Percentiles rank a stretch among this genome's conserved stretches.
phyloP scores from a whole-genome alignment of 176 grass and related monocot genomes.

The Eremochloa ophiuroides region DNA sequence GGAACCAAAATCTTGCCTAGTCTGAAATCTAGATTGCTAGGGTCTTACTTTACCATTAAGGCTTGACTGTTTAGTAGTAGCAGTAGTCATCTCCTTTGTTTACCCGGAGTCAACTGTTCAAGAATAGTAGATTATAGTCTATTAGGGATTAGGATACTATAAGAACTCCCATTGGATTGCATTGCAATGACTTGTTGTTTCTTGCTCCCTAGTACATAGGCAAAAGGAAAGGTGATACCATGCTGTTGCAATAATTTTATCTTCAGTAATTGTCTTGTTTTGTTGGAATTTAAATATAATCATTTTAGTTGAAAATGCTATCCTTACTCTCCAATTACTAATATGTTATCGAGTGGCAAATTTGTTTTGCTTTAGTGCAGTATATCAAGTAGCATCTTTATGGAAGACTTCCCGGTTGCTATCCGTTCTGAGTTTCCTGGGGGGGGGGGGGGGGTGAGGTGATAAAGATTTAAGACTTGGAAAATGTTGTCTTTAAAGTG shows the following conservation, averaged over 20 bases:
- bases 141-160: slow-evolving; percentile 16
- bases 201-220: not conserved
- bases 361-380: not conserved
- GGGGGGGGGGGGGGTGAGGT: too few species aligned
- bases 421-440: not conserved
- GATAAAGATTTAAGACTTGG: not conserved
- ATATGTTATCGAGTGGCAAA: not conserved
- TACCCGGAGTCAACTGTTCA: slow-evolving; percentile 28
- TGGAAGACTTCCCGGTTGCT: not conserved
- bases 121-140: slow-evolving; percentile 16
- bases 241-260: not conserved
- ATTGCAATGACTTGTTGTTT: slow-evolving; percentile 6
- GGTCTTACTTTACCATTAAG: slow-evolving; percentile 18
- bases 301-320: not conserved
- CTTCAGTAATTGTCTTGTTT: not conserved
- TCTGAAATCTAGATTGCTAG: not conserved
- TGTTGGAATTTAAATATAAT: not conserved
- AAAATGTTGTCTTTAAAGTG: not conserved
- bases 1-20: not conserved
- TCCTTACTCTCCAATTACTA: not conserved
- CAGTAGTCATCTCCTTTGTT: not conserved
- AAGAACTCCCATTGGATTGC: not conserved
- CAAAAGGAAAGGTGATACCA: not conserved
- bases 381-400: not conserved
- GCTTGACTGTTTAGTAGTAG: not conserved